Conservation (phyloP, 257 asterid genomes). For the Petunia axillaris region DNA sequence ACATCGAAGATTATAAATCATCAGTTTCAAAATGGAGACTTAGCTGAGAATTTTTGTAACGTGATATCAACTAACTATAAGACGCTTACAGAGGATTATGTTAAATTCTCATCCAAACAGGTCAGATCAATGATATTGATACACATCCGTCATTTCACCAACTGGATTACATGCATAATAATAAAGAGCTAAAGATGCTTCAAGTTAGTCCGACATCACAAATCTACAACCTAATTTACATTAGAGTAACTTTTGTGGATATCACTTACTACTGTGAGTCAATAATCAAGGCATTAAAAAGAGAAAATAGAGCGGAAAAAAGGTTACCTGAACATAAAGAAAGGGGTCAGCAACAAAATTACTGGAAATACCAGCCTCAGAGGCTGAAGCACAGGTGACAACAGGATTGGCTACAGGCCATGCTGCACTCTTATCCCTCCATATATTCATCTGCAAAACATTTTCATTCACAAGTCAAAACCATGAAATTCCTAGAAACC, state of each 20-base stretch:
- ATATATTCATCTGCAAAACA: conserved; percentile 55
- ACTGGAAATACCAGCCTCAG: conserved; percentile 65
- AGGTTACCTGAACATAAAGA: conserved; percentile 53
- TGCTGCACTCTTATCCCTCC: conserved; percentile 65
- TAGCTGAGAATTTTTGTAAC: conserved; percentile 31
- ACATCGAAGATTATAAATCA: conserved; percentile 37
- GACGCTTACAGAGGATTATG: conserved; percentile 19
- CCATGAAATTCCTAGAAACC: not conserved
- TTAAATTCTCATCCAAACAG: conserved; percentile 3
- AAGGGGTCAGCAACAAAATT: conserved; percentile 81
- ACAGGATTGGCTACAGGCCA: conserved; percentile 81
- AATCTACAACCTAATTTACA: conserved; percentile 7
- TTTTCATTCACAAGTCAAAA: conserved; percentile 24
- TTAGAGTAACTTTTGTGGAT: not conserved
- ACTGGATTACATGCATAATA: conserved; percentile 13
- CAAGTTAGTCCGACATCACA: not conserved
- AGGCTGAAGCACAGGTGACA: conserved; percentile 69
- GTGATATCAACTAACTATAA: conserved; percentile 31
- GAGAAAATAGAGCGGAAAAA: not conserved
- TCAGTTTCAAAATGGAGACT: conserved; percentile 33
- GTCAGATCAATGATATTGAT: not conserved
- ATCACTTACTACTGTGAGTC: not conserved
- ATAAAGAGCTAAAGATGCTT: conserved; percentile 15
- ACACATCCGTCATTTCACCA: conserved; percentile 9
- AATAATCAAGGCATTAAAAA: not conserved